phyloP scores from a whole-genome alignment of 148 eudicot species.

The Nepenthes mirabilis region DNA sequence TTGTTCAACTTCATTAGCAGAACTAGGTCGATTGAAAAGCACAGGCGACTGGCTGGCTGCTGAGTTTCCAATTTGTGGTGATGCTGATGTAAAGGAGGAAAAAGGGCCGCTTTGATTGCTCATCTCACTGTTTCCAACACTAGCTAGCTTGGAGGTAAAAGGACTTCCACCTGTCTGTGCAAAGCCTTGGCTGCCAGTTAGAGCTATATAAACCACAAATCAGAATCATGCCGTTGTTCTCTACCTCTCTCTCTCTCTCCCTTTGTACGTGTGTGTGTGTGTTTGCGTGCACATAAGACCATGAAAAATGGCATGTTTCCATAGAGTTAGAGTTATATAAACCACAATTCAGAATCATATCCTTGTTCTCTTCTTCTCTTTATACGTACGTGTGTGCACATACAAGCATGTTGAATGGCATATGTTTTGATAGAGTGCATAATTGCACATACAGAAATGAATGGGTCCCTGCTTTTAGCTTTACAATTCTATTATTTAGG shows the following conservation, averaged over 20 bases:
- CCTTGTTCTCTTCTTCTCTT: background rate
- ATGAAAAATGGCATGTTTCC: too few relatives aligned
- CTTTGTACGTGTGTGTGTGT: too few relatives aligned
- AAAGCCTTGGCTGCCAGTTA: conserved; percentile 34
- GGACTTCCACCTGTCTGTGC: conserved; percentile 25
- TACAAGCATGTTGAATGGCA: too few relatives aligned
- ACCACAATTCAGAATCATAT: background rate
- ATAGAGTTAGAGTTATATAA: conserved; percentile 14
- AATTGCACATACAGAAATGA: too few relatives aligned
- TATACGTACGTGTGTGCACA: too few relatives aligned
- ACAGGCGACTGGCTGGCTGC: conserved; percentile 25
- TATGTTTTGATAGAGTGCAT: too few relatives aligned
- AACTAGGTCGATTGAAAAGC: conserved; percentile 15
- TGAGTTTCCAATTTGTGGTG: conserved; percentile 25
- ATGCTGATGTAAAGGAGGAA: conserved; percentile 17
- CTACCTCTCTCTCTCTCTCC: too few relatives aligned
- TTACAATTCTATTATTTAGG: background rate
- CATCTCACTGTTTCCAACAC: conserved; percentile 20
- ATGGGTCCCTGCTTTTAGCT: too few relatives aligned
- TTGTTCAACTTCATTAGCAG: conserved; percentile 17
- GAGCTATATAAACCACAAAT: conserved; percentile 15
- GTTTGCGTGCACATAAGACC: too few relatives aligned
- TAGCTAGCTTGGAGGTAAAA: conserved; percentile 17
- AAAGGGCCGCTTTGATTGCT: conserved; percentile 18
- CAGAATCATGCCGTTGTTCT: background rate